These are phyloP conservation scores for Nitzschia inconspicua DNA, from an alignment of 108 stramenopile genomes.

Conservation along the genomic window DNA sequence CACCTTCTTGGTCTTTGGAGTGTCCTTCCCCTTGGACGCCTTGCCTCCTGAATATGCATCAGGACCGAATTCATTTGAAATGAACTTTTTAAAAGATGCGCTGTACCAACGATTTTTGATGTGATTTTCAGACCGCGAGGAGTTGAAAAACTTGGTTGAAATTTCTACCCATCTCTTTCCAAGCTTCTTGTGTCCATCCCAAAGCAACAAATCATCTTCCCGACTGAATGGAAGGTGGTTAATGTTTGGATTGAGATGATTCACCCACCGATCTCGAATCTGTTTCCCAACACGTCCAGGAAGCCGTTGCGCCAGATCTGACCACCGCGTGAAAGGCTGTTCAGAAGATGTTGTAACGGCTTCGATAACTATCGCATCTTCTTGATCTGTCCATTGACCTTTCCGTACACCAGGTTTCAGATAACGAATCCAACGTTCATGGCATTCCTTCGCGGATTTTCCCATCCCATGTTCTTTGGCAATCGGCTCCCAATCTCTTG, in stretches of 20 bases:
- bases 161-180: constrained; percentile 90
- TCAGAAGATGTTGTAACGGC: constrained; percentile 68
- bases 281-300: constrained; percentile 89
- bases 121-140: constrained; percentile 79
- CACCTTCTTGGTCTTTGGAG: constrained; percentile 27
- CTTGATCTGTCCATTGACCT: constrained; percentile 78
- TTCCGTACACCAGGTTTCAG: constrained; percentile 80
- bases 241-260: constrained; percentile 85
- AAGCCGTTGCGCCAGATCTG: constrained; percentile 75
- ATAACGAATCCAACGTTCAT: constrained; percentile 82
- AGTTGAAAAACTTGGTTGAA: constrained; percentile 76
- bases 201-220: constrained; percentile 77
- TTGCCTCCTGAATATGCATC: constrained; percentile 51
- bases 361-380: constrained; percentile 81
- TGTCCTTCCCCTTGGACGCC: constrained; percentile 8
- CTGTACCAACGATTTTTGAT: constrained; percentile 92
- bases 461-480: constrained; percentile 68
- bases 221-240: constrained; percentile 74
- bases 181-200: constrained; percentile 74
- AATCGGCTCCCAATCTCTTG: constrained; percentile 84
- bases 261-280: constrained; percentile 89
- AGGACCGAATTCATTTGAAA: constrained; percentile 70
- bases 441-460: constrained; percentile 66
- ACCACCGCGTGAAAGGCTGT: constrained; percentile 86
- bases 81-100: constrained; percentile 84